phyloP scores from a whole-genome alignment of 768 basidiomycete species.

The Hebeloma cylindrosporum region DNA sequence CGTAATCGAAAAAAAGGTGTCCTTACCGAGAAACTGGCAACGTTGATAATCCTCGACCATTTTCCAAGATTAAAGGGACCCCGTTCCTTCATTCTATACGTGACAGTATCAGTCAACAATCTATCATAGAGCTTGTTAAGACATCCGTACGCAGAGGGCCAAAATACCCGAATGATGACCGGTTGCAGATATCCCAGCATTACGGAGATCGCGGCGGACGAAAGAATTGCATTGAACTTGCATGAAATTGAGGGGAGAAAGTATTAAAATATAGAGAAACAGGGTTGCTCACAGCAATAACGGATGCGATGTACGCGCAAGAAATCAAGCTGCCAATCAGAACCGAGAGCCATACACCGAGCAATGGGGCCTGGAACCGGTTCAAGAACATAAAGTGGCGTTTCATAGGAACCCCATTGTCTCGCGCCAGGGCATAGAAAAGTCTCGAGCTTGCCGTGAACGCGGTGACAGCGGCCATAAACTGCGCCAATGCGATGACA shows the following conservation, averaged over 20 bases:
- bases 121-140: slow-evolving; percentile 1
- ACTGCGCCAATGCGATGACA: slow-evolving; percentile 49
- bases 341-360: slow-evolving; percentile 56
- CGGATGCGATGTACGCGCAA: slow-evolving; percentile 58
- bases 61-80: slow-evolving; percentile 53
- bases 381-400: slow-evolving; percentile 49
- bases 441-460: slow-evolving; percentile 58
- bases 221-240: slow-evolving; percentile 56
- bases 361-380: slow-evolving; percentile 52
- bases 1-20: background rate
- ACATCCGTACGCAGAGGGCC: slow-evolving; percentile 44
- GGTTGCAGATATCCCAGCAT: slow-evolving; percentile 61
- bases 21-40: slow-evolving; percentile 46
- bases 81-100: slow-evolving; percentile 40
- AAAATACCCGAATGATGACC: slow-evolving; percentile 57
- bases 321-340: slow-evolving; percentile 53
- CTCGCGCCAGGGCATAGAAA: slow-evolving; percentile 57
- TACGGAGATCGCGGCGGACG: slow-evolving; percentile 55
- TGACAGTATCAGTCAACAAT: slow-evolving; percentile 9
- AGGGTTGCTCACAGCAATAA: slow-evolving; percentile 44
- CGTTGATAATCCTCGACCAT: slow-evolving; percentile 53
- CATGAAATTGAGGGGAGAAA: background rate
- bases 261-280: background rate
- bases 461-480: slow-evolving; percentile 56
- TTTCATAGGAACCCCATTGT: slow-evolving; percentile 51